phyloP scores from a whole-genome alignment of 2,329 filamentous ascomycete species.

The Arthrobotrys megalospora region DNA sequence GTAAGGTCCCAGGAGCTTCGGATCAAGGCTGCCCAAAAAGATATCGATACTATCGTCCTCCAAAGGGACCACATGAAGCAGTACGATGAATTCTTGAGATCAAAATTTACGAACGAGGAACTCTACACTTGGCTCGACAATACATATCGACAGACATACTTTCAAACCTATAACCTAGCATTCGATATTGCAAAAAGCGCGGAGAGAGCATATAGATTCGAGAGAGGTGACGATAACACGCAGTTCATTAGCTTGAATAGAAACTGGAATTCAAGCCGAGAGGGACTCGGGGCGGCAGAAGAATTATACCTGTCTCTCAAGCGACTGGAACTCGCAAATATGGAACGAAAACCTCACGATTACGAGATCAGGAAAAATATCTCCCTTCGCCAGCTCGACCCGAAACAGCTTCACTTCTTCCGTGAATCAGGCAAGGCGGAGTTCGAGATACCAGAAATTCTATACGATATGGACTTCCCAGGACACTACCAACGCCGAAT shows the following conservation, averaged over 20 bases:
- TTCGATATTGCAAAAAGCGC: conserved; percentile 63
- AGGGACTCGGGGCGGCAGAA: conserved; percentile 65
- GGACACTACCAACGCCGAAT: conserved; percentile 68
- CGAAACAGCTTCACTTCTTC: conserved; percentile 64
- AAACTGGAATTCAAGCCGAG: conserved; percentile 63
- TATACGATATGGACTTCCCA: conserved; percentile 68
- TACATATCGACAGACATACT: background rate
- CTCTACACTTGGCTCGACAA: conserved; percentile 65
- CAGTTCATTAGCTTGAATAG: conserved; percentile 14
- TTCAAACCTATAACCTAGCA: conserved; percentile 55
- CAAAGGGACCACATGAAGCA: conserved; percentile 61
- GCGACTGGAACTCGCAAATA: conserved; percentile 63
- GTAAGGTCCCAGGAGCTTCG: conserved; percentile 61
- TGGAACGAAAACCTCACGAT: conserved; percentile 61
- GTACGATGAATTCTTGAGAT: conserved; percentile 60
- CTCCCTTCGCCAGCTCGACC: conserved; percentile 65
- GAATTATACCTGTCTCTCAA: conserved; percentile 64
- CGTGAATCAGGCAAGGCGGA: conserved; percentile 58
- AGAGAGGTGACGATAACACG: conserved; percentile 42
- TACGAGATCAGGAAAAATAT: conserved; percentile 66
- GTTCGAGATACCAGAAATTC: conserved; percentile 65
- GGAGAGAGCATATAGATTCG: conserved; percentile 64
- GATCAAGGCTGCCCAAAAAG: conserved; percentile 53
- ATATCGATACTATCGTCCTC: conserved; percentile 63
- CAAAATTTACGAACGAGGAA: conserved; percentile 65